phyloP scores from a whole-genome alignment of 352 stramenopile genomes.

The Halophytophthora polymorphica region DNA sequence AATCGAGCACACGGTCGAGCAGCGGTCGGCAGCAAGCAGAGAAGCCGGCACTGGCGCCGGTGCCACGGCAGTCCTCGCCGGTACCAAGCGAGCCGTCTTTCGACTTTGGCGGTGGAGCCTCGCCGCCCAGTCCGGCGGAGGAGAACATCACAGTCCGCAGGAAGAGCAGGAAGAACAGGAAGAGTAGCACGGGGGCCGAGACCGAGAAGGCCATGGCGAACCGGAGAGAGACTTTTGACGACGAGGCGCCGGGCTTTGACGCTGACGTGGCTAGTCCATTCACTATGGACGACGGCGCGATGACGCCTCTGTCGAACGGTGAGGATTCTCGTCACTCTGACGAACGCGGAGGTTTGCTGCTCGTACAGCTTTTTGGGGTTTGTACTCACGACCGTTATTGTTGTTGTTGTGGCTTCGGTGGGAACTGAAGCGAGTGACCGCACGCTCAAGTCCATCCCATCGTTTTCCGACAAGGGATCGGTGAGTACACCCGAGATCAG shows the following conservation, averaged over 20 bases:
- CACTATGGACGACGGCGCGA: slow-evolving; percentile 46
- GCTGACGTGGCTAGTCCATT: slow-evolving; percentile 51
- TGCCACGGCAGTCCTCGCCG: too few relatives aligned
- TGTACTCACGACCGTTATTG: neutral
- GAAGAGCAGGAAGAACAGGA: slow-evolving; percentile 16
- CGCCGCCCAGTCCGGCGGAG: slow-evolving; percentile 17
- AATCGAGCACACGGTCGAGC: slow-evolving; percentile 20
- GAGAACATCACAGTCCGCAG: slow-evolving; percentile 27
- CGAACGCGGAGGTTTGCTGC: neutral
- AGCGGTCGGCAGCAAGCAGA: slow-evolving; percentile 18
- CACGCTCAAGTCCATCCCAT: slow-evolving; percentile 49
- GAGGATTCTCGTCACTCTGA: slow-evolving; percentile 8
- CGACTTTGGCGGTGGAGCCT: slow-evolving; percentile 33
- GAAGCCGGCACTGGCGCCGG: slow-evolving; percentile 4
- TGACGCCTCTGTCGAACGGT: slow-evolving; percentile 74
- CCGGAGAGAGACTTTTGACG: slow-evolving; percentile 39
- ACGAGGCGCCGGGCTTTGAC: slow-evolving; percentile 33
- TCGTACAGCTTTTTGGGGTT: neutral
- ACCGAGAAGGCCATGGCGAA: slow-evolving; percentile 26
- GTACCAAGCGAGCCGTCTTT: slow-evolving; percentile 33
- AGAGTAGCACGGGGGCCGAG: slow-evolving; percentile 9
- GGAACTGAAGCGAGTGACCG: slow-evolving; percentile 52
- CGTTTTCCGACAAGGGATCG: slow-evolving; percentile 50
- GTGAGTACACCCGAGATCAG: slow-evolving; percentile 43
- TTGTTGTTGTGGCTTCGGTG: neutral